Evolutionary conservation across 441 rosid species (phyloP).

Genomic region (Dalechampia spathulata): DNA sequence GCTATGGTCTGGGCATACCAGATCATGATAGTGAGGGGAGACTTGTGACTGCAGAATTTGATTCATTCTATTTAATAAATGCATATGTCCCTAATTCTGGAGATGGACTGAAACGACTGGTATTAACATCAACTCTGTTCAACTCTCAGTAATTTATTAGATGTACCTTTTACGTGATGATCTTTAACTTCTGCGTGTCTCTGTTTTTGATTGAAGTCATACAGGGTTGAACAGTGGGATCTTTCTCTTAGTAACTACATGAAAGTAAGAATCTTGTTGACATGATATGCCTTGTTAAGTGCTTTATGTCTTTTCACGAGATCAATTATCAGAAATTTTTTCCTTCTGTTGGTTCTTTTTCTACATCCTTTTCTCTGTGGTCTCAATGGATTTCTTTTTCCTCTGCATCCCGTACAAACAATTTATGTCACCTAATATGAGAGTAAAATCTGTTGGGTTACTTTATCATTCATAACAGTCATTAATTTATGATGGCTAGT

Average conservation of each 20-base stretch:
- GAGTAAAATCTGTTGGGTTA: neutral
- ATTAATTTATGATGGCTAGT: neutral
- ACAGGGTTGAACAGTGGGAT: conserved; percentile 82
- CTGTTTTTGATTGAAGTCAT: conserved; percentile 38
- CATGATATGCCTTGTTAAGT: neutral
- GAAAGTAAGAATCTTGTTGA: no score
- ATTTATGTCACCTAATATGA: neutral
- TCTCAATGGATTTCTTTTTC: neutral
- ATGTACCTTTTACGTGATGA: neutral
- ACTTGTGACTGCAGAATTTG: conserved; percentile 78
- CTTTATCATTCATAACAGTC: neutral
- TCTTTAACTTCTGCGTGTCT: neutral
- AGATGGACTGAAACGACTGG: conserved; percentile 94
- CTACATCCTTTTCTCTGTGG: neutral
- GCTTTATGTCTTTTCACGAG: neutral
- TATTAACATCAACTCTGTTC: conserved; percentile 20
- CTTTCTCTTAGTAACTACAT: conserved; percentile 61
- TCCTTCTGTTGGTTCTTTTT: neutral
- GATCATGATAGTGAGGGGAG: conserved; percentile 91
- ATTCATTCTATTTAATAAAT: conserved; percentile 65
- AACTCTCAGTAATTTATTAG: conserved; percentile 3
- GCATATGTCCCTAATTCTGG: conserved; percentile 90
- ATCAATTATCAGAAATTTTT: neutral
- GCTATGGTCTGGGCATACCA: conserved; percentile 63
- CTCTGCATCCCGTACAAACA: neutral